Base-by-base conservation (phyloP, 192 early-diverging fungal genomes). In the Coemansia sp. region DNA sequence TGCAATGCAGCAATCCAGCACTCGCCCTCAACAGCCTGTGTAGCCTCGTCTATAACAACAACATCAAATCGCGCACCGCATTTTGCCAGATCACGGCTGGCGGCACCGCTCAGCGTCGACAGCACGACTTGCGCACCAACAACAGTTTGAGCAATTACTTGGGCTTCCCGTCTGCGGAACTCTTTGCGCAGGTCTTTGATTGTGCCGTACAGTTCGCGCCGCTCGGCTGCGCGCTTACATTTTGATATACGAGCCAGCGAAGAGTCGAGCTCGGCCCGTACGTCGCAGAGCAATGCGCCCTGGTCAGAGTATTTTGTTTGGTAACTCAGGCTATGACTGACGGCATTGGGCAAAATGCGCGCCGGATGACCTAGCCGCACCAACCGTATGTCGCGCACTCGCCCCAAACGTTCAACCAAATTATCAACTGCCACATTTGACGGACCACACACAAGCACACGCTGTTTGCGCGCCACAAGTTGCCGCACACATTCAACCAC, bases 381-480 rank as follows among this genome's bases (percentile, higher is more conserved):
- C 60, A 95, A 74, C 2, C 81, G 78, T 20, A 94, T 49, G 1
- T 82, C 70, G 63, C 83, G 79, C 20, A 60, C 19, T 19, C 64
- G 63, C 1, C 84, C 83, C 10, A 97, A 74, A 10, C 95, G 83
- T 61, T 93, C 93, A 3, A 90, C 93, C 28, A 95, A 61, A 61
- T 94, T 97, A 64, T 95, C 93, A 75, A 87, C 93, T 42, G 91
- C 86, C 38, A 93, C 90, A 60, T 97, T 97, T 17, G 88, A 90
- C 1, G 93, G 93, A 0, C 89, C 95, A 66, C 95, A 97, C 1
- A 95, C 93, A 3, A 97, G 72, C 6, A 97, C 82, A 0, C 87
- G 75, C 37, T 88, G 72, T 12, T 84, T 82, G 3, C 75, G 68
- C 2, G 65, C 71, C 7, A 68, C 72, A 2, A 97, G 77, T 65